Evolutionary conservation across 208 protist genomes (phyloP), one percentile per base, ranked within the genome.

Genomic region (Balamuthia mandrillaris): DNA sequence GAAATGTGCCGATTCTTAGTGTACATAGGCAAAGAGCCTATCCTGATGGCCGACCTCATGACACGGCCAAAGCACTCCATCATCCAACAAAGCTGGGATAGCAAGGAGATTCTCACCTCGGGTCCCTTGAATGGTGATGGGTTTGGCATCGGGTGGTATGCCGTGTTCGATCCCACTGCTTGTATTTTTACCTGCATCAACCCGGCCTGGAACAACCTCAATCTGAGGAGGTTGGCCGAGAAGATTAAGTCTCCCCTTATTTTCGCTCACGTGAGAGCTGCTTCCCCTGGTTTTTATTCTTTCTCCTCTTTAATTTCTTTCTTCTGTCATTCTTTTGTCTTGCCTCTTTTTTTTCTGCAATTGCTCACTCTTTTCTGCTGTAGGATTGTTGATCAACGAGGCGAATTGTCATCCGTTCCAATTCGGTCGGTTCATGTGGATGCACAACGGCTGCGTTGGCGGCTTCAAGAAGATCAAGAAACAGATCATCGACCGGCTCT

Each of bases 201-300:
- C 44, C 81, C 81, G 4, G 81, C 81, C 16, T 85, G 81, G 81
- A 85, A 85, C 61, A 85, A 85, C 49, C 81, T 85, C 56, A 85
- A 85, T 63, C 63, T 85, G 18, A 24, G 81, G 3, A 42, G 81
- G 81, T 74, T 70, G 2, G 81, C 75, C 27, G 75, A 82, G 37
- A 82, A 82, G 31, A 54, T 82, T 31, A 82, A 66, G 75, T 82
- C 75, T n/a, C 49, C 39, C 0, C 75, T 82, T 29, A 82, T 82
- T 54, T 82, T 82, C 21, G 75, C 75, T 21, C 75, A 82, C 29
- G 75, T 82, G 10, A 33, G 75, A 0, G 75, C 75, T 29, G 75
- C 75, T n/a, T 66, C 52, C 31, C 18, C n/a, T 56, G 49, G 49
- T 24, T 56, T 56, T 56, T 18, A 56, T n/a, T n/a, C 18, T 18